These are phyloP conservation scores for Dillenia turbinata DNA, from an alignment of 164 flowering plant species.

Conservation along the genomic window DNA sequence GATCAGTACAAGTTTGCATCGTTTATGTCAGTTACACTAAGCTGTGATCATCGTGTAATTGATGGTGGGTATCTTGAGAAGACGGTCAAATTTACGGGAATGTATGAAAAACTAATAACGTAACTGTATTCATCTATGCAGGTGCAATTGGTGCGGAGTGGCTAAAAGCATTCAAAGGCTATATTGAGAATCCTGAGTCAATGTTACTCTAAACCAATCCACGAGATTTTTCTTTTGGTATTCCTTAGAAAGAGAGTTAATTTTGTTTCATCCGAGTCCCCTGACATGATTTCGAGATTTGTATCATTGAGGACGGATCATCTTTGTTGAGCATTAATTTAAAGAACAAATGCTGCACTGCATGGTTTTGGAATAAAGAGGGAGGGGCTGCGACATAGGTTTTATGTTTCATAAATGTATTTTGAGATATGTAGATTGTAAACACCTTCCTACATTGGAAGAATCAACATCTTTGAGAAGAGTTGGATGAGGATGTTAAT, in stretches of 20 bases:
- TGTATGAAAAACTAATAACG: neutral
- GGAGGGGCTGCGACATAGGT: neutral
- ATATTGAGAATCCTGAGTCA: conserved; percentile 82
- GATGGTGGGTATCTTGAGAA: conserved; percentile 54
- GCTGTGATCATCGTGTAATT: conserved; percentile 97
- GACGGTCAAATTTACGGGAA: neutral
- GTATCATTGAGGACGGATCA: neutral
- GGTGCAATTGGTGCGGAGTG: conserved; percentile 97
- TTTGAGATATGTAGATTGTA: too few relatives aligned
- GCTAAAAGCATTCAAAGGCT: conserved; percentile 88
- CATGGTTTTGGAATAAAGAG: conserved; percentile 1
- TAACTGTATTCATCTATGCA: conserved; percentile 20
- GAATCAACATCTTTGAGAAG: too few relatives aligned
- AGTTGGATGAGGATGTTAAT: too few relatives aligned
- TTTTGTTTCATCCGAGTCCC: neutral
- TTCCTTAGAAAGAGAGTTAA: neutral
- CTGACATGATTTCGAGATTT: neutral
- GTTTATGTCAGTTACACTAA: conserved; percentile 86
- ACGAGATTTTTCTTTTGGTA: neutral
- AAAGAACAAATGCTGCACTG: neutral
- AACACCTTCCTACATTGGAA: too few relatives aligned
- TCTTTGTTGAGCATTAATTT: neutral
- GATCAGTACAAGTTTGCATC: conserved; percentile 69
- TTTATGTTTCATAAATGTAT: too few relatives aligned
- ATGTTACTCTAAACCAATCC: conserved; percentile 57